phyloP scores from a whole-genome alignment of 208 protist genomes.

The Trypanosoma congolense region DNA sequence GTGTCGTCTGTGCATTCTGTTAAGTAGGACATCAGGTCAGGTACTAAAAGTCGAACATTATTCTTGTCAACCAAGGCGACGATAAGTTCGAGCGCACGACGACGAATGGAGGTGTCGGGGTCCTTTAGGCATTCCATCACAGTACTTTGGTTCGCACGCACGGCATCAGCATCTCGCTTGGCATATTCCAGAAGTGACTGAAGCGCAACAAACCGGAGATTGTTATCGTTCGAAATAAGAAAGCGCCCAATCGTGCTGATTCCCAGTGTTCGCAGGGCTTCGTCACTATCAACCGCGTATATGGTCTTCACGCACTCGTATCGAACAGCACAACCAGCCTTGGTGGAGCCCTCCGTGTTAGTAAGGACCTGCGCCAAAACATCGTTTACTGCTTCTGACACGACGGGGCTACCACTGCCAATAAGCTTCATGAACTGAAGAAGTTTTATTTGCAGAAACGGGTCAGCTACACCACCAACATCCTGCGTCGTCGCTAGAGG shows the following conservation, averaged over 20 bases:
- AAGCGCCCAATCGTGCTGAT: conserved; percentile 99
- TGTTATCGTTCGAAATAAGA: conserved; percentile 96
- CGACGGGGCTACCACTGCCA: conserved; percentile 87
- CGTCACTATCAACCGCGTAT: conserved; percentile 94
- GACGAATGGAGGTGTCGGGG: conserved; percentile 94
- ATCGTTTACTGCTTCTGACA: conserved; percentile 96
- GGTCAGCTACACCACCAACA: conserved; percentile 95
- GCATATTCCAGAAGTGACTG: conserved; percentile 91
- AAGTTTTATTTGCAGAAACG: conserved; percentile 97
- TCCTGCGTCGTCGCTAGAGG: conserved; percentile 94
- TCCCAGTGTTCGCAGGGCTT: conserved; percentile 86
- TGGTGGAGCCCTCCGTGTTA: conserved; percentile 95
- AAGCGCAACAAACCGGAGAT: conserved; percentile 97
- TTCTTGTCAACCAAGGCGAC: conserved; percentile 94
- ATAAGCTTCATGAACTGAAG: conserved; percentile 95
- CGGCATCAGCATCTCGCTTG: conserved; percentile 70
- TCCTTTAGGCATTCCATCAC: conserved; percentile 97
- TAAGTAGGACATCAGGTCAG: conserved; percentile 94
- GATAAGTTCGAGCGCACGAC: conserved; percentile 95
- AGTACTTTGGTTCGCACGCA: conserved; percentile 90
- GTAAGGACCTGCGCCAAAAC: conserved; percentile 97
- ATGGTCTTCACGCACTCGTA: conserved; percentile 99
- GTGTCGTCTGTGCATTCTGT: conserved; percentile 90
- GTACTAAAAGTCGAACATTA: conserved; percentile 93
- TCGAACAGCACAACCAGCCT: conserved; percentile 96